A percentile compares a stretch with the other conserved stretches of the same genome.
Evolutionary conservation across 805 yeast genomes (phyloP).

Genomic region (Candida mattraensis): DNA sequence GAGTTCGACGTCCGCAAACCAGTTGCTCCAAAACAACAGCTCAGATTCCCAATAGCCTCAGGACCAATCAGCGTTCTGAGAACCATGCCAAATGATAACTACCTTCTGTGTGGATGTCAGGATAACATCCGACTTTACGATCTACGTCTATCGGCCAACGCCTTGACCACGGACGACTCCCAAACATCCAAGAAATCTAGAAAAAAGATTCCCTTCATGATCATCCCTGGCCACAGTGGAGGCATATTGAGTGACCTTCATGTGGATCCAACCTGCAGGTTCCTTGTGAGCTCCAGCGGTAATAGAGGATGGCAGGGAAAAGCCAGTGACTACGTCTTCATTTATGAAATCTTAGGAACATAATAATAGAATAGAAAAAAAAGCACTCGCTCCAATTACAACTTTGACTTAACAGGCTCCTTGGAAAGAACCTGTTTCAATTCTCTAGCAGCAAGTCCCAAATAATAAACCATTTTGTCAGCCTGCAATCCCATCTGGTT

Average conservation of each 20-base stretch:
- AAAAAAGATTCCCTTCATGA: conserved; percentile 71
- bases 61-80: conserved; percentile 86
- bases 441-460: conserved; percentile 80
- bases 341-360: conserved; percentile 69
- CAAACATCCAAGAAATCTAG: conserved; percentile 25
- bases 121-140: conserved; percentile 91
- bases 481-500: conserved; percentile 56
- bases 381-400: conserved; percentile 13
- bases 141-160: conserved; percentile 39
- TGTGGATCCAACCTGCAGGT: conserved; percentile 85
- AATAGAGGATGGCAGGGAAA: conserved; percentile 93
- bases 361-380: conserved; percentile 1
- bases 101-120: conserved; percentile 81
- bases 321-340: conserved; percentile 74
- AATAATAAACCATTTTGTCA: conserved; percentile 59
- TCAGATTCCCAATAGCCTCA: conserved; percentile 80
- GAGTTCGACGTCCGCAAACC: conserved; percentile 67
- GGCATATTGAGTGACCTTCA: conserved; percentile 75
- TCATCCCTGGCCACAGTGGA: conserved; percentile 96
- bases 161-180: conserved; percentile 8
- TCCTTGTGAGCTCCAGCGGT: conserved; percentile 89
- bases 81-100: conserved; percentile 78
- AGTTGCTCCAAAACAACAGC: conserved; percentile 47
- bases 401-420: conserved; percentile 27
- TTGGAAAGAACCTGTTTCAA: conserved; percentile 58